Evolutionary conservation across 352 stramenopile species (phyloP).

Genomic region (Elongisporangium prolatum): DNA sequence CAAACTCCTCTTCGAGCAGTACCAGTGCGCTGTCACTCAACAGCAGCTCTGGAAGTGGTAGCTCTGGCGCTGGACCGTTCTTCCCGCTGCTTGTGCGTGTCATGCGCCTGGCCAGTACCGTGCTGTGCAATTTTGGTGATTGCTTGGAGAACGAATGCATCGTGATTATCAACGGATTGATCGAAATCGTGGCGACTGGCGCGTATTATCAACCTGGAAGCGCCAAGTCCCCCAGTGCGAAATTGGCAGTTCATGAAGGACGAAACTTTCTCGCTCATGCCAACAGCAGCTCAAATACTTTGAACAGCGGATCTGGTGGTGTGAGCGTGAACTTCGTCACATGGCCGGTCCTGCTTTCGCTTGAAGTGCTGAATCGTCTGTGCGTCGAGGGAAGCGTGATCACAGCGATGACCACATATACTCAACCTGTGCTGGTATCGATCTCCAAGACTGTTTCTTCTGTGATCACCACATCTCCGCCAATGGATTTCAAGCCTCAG

Average conservation of each 20-base stretch:
- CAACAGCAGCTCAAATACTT: constrained; percentile 19
- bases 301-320: constrained; percentile 14
- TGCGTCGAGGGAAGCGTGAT: constrained; percentile 66
- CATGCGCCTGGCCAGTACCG: constrained; percentile 72
- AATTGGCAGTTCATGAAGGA: constrained; percentile 51
- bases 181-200: constrained; percentile 80
- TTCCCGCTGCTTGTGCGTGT: constrained; percentile 81
- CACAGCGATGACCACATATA: constrained; percentile 58
- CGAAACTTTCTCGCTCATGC: constrained; percentile 59
- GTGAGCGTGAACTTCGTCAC: constrained; percentile 78
- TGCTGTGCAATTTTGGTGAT: constrained; percentile 77
- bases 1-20: constrained; percentile 8
- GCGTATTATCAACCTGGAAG: constrained; percentile 50
- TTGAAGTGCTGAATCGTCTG: constrained; percentile 79
- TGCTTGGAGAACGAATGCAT: constrained; percentile 56
- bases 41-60: constrained; percentile 23
- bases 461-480: constrained; percentile 76
- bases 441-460: constrained; percentile 67
- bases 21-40: constrained; percentile 28
- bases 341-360: constrained; percentile 73
- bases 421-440: constrained; percentile 42
- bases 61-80: constrained; percentile 26
- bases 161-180: constrained; percentile 49
- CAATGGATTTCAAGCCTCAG: constrained; percentile 58
- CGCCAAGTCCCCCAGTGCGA: constrained; percentile 46